These are phyloP conservation scores for Penicillium sp. DNA, from an alignment of 2,329 filamentous ascomycete genomes.

Conservation along the genomic window DNA sequence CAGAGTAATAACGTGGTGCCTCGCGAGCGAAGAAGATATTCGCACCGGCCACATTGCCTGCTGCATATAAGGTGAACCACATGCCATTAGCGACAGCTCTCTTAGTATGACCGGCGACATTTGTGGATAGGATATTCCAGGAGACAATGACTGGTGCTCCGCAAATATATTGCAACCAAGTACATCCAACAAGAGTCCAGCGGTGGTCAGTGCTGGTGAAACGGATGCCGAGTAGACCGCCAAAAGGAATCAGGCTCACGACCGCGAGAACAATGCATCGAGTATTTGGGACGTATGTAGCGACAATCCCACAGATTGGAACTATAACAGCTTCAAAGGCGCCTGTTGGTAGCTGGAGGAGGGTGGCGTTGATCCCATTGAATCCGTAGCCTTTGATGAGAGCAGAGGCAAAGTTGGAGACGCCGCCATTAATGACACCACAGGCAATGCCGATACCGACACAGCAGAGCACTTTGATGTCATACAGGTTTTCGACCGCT, in stretches of 20 bases:
- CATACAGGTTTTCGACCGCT: constrained; percentile 41
- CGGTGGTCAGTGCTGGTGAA: constrained; percentile 48
- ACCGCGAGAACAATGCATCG: constrained; percentile 32
- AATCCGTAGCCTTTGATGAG: constrained; percentile 47
- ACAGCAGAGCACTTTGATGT: constrained; percentile 41
- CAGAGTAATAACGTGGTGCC: constrained; percentile 46
- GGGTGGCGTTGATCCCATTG: constrained; percentile 28
- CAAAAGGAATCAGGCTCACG: constrained; percentile 38
- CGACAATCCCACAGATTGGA: constrained; percentile 42
- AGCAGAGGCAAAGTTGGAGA: constrained; percentile 49
- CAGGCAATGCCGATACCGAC: constrained; percentile 44
- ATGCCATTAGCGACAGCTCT: constrained; percentile 50
- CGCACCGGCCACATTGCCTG: constrained; percentile 50
- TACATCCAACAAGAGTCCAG: constrained; percentile 53
- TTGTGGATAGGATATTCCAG: constrained; percentile 52
- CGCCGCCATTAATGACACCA: constrained; percentile 52
- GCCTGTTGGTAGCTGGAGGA: constrained; percentile 37
- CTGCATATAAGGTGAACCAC: constrained; percentile 50
- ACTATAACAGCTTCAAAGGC: constrained; percentile 33
- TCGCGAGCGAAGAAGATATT: constrained; percentile 49
- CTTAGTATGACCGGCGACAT: constrained; percentile 53
- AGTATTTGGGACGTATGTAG: constrained; percentile 46
- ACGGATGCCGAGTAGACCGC: constrained; percentile 51
- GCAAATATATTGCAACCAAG: constrained; percentile 52
- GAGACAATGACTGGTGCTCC: constrained; percentile 52